A percentile compares a stretch with the other conserved stretches of the same genome.
These are phyloP conservation scores for Ilyonectria robusta DNA, from an alignment of 2,329 filamentous ascomycete genomes.

Conservation along the genomic window DNA sequence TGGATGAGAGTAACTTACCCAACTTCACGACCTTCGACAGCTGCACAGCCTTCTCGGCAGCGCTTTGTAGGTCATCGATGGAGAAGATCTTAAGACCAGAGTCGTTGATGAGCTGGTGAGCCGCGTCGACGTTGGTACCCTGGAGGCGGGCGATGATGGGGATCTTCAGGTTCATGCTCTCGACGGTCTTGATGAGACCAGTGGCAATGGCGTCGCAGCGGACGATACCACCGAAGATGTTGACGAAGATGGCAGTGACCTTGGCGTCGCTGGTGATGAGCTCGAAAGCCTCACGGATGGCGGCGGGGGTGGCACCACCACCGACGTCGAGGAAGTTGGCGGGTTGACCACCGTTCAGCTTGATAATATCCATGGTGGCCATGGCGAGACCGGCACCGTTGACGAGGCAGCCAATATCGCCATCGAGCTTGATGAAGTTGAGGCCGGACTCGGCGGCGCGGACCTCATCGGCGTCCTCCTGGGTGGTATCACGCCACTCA, in stretches of 20 bases:
- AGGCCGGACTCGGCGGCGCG: conserved; percentile 94
- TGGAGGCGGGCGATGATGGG: conserved; percentile 98
- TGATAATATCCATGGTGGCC: conserved; percentile 99
- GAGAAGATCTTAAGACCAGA: conserved; percentile 99
- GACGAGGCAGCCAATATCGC: conserved; percentile 98
- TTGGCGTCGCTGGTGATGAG: conserved; percentile 99
- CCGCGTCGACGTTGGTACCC: conserved; percentile 97
- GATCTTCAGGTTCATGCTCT: conserved; percentile 95
- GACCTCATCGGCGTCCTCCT: conserved; percentile 98
- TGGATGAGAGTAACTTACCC: conserved; percentile 70
- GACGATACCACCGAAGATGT: conserved; percentile 99
- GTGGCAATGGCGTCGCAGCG: conserved; percentile 97
- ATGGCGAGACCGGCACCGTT: conserved; percentile 99
- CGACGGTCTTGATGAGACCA: conserved; percentile 94
- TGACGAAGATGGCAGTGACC: conserved; percentile 99
- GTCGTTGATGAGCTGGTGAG: conserved; percentile 94
- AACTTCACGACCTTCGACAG: conserved; percentile 99
- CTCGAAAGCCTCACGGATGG: conserved; percentile 97
- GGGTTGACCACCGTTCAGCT: conserved; percentile 95
- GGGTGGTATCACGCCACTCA: conserved; percentile 90
- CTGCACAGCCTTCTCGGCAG: conserved; percentile 98
- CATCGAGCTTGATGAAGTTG: conserved; percentile 99
- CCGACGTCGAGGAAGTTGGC: conserved; percentile 99
- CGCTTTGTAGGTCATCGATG: conserved; percentile 97
- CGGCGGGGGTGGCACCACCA: conserved; percentile 95